These are phyloP conservation scores for Microsporum canis DNA, from an alignment of 2,329 filamentous ascomycete genomes.

Conservation along the genomic window DNA sequence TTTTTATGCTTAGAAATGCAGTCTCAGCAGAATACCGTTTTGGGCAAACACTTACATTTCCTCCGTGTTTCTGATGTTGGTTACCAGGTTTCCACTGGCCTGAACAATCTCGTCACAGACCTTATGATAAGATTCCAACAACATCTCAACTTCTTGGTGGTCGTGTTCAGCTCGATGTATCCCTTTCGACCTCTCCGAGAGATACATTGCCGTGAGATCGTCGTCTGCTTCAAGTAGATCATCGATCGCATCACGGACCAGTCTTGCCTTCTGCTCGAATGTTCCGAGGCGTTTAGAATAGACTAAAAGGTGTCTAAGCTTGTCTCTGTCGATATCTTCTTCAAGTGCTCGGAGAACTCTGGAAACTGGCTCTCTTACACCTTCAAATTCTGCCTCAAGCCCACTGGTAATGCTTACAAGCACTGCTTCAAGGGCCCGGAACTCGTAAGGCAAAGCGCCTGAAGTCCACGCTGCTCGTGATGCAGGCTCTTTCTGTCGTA, in stretches of 20 bases:
- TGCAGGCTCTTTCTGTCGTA: conserved; percentile 57
- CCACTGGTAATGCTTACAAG: conserved; percentile 86
- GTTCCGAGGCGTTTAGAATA: conserved; percentile 92
- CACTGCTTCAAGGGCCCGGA: conserved; percentile 88
- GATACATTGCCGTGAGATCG: conserved; percentile 86
- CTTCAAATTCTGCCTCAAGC: conserved; percentile 87
- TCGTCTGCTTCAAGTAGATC: conserved; percentile 94
- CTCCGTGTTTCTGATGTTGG: conserved; percentile 92
- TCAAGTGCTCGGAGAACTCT: conserved; percentile 80
- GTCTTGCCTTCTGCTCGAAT: conserved; percentile 91
- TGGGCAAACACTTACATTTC: conserved; percentile 64
- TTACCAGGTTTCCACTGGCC: conserved; percentile 82
- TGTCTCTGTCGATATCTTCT: conserved; percentile 92
- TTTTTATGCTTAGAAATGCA: conserved; percentile 14
- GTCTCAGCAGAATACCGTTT: neutral
- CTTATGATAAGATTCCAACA: conserved; percentile 95
- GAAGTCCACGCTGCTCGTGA: conserved; percentile 38
- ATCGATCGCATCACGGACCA: conserved; percentile 89
- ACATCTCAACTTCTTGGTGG: conserved; percentile 92
- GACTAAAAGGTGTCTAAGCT: conserved; percentile 78
- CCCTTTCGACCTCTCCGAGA: conserved; percentile 75
- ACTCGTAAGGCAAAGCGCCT: conserved; percentile 76
- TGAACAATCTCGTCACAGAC: conserved; percentile 97
- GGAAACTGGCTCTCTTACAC: conserved; percentile 84
- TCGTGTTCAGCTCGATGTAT: conserved; percentile 65